These are phyloP conservation scores for Hyphopichia khmerensis DNA, from an alignment of 1,139 yeast species.

Conservation along the genomic window DNA sequence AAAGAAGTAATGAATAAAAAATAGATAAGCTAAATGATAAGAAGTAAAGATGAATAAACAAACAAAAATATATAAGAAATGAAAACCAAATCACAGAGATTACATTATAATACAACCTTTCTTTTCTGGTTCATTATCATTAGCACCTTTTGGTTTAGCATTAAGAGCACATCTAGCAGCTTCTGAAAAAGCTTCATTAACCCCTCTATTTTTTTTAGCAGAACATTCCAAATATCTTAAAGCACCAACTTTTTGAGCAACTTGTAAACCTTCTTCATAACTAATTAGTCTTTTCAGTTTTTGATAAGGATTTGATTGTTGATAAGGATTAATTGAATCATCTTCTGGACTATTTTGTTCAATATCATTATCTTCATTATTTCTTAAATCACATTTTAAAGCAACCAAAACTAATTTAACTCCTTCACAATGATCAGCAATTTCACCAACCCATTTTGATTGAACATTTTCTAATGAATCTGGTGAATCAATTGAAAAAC, in stretches of 20 bases:
- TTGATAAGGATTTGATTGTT: slow-evolving; percentile 31
- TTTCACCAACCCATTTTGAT: slow-evolving; percentile 88
- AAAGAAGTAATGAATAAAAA: background rate
- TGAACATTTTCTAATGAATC: slow-evolving; percentile 95
- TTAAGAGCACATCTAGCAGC: slow-evolving; percentile 95
- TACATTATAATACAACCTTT: slow-evolving; percentile 44
- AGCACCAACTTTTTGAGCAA: slow-evolving; percentile 86
- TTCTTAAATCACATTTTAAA: slow-evolving; percentile 87
- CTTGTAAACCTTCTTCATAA: slow-evolving; percentile 40
- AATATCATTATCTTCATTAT: slow-evolving; percentile 35
- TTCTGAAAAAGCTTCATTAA: slow-evolving; percentile 94
- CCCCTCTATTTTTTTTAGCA: slow-evolving; percentile 92
- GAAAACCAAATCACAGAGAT: slow-evolving; percentile 1
- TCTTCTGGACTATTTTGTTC: slow-evolving; percentile 28
- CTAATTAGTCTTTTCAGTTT: slow-evolving; percentile 45
- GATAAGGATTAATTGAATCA: slow-evolving; percentile 37
- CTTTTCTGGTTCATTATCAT: slow-evolving; percentile 46
- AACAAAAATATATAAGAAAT: background rate
- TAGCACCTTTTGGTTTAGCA: slow-evolving; percentile 78
- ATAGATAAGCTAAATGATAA: background rate
- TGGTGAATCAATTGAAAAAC: slow-evolving; percentile 91
- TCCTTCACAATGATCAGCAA: slow-evolving; percentile 95
- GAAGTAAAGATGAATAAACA: background rate
- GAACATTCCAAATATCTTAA: slow-evolving; percentile 88
- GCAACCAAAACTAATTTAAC: slow-evolving; percentile 93